A percentile compares a stretch with the other conserved stretches of the same genome.
Evolutionary conservation across 1,284 basidiomycete genomes (phyloP).

Genomic region (Cryptococcus sp.): DNA sequence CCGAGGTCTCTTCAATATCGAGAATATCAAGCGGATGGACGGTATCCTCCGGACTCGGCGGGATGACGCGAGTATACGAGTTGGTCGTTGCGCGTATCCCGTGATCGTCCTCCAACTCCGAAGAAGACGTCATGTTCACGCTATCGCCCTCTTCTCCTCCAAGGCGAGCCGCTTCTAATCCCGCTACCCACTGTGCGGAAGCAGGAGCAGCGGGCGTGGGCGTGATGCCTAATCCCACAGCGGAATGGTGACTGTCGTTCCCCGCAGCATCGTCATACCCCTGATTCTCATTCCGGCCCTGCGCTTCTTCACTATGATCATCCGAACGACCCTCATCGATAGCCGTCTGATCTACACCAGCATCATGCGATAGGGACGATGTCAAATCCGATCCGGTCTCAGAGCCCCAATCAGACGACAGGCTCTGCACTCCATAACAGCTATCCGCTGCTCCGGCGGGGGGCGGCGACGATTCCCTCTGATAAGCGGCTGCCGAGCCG

Average conservation of each 20-base stretch:
- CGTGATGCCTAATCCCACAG: background rate
- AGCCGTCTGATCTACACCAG: no score
- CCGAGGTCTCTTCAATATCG: background rate
- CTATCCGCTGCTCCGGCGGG: conserved; percentile 6
- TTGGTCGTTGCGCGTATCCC: no score
- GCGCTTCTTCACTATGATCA: background rate
- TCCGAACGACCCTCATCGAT: background rate
- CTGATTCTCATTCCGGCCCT: no score
- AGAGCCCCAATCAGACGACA: conserved; percentile 17
- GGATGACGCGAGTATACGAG: conserved; percentile 5
- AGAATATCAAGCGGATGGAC: conserved; percentile 13
- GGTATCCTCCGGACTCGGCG: conserved; percentile 22
- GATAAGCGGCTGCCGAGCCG: background rate
- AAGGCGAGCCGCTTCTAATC: no score
- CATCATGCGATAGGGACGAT: no score
- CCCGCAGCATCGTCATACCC: background rate
- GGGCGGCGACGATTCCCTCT: background rate
- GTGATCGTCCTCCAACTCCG: no score
- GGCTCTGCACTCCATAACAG: conserved; percentile 18
- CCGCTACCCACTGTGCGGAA: no score
- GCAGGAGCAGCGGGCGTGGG: no score
- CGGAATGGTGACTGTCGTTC: background rate
- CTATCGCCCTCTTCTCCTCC: no score
- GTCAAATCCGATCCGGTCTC: background rate
- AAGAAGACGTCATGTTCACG: no score